Evolutionary conservation across 129 eudicot species (phyloP).

Genomic region (Flaveria brownii): DNA sequence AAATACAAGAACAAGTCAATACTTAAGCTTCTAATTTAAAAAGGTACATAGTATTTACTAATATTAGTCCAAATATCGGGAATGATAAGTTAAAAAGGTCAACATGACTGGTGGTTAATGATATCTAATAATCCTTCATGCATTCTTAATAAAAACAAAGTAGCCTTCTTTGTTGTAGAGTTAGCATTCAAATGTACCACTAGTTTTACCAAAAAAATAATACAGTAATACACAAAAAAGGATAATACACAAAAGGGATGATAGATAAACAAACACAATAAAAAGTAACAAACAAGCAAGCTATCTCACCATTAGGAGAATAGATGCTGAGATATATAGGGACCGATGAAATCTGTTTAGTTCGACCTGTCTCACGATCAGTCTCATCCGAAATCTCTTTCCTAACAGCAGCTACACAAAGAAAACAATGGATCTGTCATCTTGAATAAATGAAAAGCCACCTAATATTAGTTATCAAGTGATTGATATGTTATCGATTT

Average conservation of each 20-base stretch:
- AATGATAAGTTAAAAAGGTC: neutral
- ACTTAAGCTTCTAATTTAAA: slow-evolving; percentile 9
- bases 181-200: too few relatives aligned
- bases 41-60: neutral
- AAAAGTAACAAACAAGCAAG: neutral
- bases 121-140: slow-evolving; percentile 1
- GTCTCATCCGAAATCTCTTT: slow-evolving; percentile 95
- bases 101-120: slow-evolving; percentile 15
- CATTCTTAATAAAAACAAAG: slow-evolving; percentile 1
- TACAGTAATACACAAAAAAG: too few relatives aligned
- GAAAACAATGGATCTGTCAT: slow-evolving; percentile 23
- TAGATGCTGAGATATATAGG: slow-evolving; percentile 94
- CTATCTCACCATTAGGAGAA: slow-evolving; percentile 80
- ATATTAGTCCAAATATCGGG: neutral
- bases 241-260: neutral
- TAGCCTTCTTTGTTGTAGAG: neutral
- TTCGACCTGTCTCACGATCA: slow-evolving; percentile 94
- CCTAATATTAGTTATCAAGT: neutral
- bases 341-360: slow-evolving; percentile 76
- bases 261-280: neutral
- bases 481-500: neutral
- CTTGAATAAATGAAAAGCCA: neutral
- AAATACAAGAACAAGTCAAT: slow-evolving; percentile 19
- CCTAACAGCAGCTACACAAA: slow-evolving; percentile 84
- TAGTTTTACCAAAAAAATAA: too few relatives aligned